These are phyloP conservation scores for Rubia peregrina DNA, from an alignment of 305 asterid species.

Conservation along the genomic window DNA sequence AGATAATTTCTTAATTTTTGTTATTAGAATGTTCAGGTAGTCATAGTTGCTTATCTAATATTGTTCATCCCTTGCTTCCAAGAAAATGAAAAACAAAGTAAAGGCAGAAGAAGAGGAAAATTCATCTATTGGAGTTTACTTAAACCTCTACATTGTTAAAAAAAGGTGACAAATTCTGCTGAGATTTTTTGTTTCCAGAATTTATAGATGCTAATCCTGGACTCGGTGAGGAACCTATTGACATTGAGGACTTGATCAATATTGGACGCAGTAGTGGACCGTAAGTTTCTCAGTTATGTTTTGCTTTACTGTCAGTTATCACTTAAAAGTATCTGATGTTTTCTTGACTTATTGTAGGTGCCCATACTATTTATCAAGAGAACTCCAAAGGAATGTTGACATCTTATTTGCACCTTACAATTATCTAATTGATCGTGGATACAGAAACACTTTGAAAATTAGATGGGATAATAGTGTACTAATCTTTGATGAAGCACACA, in stretches of 20 bases:
- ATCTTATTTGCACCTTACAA: conserved; percentile 97
- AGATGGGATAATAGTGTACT: conserved; percentile 79
- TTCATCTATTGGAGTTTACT: not conserved
- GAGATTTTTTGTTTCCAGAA: conserved; percentile 35
- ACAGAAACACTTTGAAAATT: conserved; percentile 57
- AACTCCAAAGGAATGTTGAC: conserved; percentile 82
- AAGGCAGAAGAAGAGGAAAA: not conserved
- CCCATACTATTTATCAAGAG: conserved; percentile 91
- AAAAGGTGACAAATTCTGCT: not conserved
- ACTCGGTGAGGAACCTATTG: conserved; percentile 92
- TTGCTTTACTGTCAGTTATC: conserved; percentile 19
- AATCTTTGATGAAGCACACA: conserved; percentile 99
- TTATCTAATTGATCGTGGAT: conserved; percentile 86
- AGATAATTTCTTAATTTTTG: not conserved
- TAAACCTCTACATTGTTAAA: not conserved
- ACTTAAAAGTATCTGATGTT: conserved; percentile 21
- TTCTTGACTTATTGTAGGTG: conserved; percentile 46
- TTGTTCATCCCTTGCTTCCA: not conserved
- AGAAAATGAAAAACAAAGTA: not conserved
- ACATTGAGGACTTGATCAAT: conserved; percentile 94
- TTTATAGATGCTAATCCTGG: conserved; percentile 57
- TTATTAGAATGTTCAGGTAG: not conserved
- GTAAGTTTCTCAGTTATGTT: conserved; percentile 44
- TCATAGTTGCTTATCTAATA: not conserved
- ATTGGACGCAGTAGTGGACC: conserved; percentile 87